Percentiles rank a stretch among this genome's conserved stretches.
Conservation (phyloP, 2,329 filamentous ascomycete species). For the Penicillium sp. region DNA sequence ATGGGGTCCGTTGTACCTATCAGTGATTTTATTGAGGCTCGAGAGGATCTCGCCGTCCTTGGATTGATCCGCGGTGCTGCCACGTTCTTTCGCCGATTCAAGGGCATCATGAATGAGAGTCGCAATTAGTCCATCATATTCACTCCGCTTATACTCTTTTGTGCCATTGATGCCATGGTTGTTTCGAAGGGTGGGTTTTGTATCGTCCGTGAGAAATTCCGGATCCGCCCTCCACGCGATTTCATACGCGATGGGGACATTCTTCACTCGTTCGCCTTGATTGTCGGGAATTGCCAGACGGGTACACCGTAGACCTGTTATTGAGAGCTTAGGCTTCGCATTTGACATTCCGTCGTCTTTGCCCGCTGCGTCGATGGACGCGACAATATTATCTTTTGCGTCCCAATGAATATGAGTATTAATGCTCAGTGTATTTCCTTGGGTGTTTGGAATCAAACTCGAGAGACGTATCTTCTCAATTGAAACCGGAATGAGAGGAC, state of each 20-base stretch:
- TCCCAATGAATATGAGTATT: conserved; percentile 8
- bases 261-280: background rate
- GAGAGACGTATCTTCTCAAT: conserved; percentile 20
- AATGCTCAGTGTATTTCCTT: conserved; percentile 10
- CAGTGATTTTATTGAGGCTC: too few species aligned
- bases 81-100: too few species aligned
- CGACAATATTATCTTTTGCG: conserved; percentile 4
- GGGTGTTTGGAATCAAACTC: background rate
- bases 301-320: conserved; percentile 14
- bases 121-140: too few species aligned
- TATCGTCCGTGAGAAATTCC: conserved; percentile 5
- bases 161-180: background rate
- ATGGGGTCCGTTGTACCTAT: too few species aligned
- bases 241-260: conserved; percentile 10
- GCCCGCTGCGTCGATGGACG: conserved; percentile 12
- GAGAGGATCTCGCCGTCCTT: too few species aligned
- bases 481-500: conserved; percentile 19
- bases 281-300: conserved; percentile 3
- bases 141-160: too few species aligned
- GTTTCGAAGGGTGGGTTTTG: background rate
- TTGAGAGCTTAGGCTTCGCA: conserved; percentile 7
- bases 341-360: background rate
- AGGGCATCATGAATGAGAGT: too few species aligned
- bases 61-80: too few species aligned
- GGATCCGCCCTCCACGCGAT: conserved; percentile 22